Evolutionary conservation across 208 protist species (phyloP), one percentile per base, ranked within the genome.

Genomic region (Wallacemonas sp.): DNA sequence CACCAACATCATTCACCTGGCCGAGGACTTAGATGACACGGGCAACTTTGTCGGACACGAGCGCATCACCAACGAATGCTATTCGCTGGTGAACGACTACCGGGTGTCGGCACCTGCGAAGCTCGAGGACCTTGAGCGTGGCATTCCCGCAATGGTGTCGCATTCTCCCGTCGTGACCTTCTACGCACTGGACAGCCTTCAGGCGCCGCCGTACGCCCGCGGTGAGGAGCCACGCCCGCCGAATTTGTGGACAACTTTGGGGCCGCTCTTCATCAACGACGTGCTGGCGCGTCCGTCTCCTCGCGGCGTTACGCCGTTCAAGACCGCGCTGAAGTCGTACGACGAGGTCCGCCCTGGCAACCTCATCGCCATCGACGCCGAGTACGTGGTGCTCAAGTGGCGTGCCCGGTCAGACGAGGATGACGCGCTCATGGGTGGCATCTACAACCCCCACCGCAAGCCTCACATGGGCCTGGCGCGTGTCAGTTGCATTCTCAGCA

Each of bases 1-100:
- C 79, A 92, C 82, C 67, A 96, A 90, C 69, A 82, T 96, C 19
- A 84, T 94, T 26, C 90, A 96, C 69, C 79, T 96, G 15, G 88
- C 90, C 34, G 84, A 96, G 72, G 87, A 96, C 66, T 65, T 84
- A 17, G 86, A 94, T 38, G 90, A 96, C 66, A 75, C 79, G 14
- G 90, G 90, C 61, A 88, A 92, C 70, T 96, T 96, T 69, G 87
- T 96, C 31, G 88, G 82, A 34, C 87, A 96, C 72, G 86, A 94
- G 68, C 82, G 84, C 53, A 91, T 91, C 51, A 79, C 77, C 46
- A 86, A 93, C 55, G 86, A 96, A 70, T 80, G 64, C 54, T 96
- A 93, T 65, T 66, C 75, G 12, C 79, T 94, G 33, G 79, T 96
- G 24, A 96, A 96, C 60, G 90, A 96, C 64, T 96, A 96, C 69